These are phyloP conservation scores for Leptographium lundbergii DNA, from an alignment of 2,329 filamentous ascomycete species.

Conservation along the genomic window DNA sequence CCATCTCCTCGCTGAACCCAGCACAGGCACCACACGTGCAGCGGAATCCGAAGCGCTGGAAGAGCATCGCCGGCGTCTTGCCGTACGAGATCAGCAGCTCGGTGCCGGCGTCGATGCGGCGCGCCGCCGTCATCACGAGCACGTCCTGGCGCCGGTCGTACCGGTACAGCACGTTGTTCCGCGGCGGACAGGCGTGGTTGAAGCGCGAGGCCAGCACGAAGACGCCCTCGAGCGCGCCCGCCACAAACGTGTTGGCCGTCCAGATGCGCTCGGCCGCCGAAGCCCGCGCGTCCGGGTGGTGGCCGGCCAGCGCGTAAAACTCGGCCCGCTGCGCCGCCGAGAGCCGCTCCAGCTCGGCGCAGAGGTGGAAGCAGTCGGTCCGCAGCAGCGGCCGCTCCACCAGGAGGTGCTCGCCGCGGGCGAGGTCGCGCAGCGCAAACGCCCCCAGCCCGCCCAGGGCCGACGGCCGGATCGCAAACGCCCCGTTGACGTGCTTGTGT, in stretches of 20 bases:
- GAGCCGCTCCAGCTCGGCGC: constrained; percentile 24
- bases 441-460: constrained; percentile 31
- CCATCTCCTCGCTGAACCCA: constrained; percentile 6
- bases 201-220: constrained; percentile 37
- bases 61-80: constrained; percentile 10
- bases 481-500: constrained; percentile 21
- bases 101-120: constrained; percentile 5
- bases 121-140: constrained; percentile 27
- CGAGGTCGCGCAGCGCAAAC: constrained; percentile 29
- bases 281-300: constrained; percentile 10
- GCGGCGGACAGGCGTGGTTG: constrained; percentile 41
- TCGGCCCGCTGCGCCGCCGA: constrained; percentile 17
- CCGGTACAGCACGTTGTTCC: constrained; percentile 29
- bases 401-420: constrained; percentile 26
- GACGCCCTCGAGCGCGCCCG: constrained; percentile 8
- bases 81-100: constrained; percentile 16
- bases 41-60: constrained; percentile 13
- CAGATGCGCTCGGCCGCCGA: constrained; percentile 14
- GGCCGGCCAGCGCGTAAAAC: constrained; percentile 24
- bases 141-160: constrained; percentile 22
- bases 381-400: constrained; percentile 31
- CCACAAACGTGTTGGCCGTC: constrained; percentile 16
- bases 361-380: constrained; percentile 17
- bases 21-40: constrained; percentile 12
- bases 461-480: constrained; percentile 28